A percentile compares a stretch with the other conserved stretches of the same genome.
Conservation (phyloP, 495 filamentous ascomycete species). For the Letharia columbiana region DNA sequence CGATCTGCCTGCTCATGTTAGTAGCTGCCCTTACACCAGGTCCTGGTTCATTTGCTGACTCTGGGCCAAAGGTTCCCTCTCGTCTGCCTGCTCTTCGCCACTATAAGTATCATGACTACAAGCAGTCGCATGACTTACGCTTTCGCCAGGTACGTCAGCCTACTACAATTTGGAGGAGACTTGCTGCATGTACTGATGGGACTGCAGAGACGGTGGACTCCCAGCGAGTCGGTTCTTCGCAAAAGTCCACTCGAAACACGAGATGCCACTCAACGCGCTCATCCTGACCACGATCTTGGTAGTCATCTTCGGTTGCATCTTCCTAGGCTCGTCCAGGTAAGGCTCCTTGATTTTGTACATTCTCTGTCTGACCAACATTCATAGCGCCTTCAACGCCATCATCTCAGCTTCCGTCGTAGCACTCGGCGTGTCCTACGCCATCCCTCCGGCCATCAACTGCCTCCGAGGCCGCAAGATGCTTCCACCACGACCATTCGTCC, state of each 20-base stretch:
- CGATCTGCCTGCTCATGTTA: slow-evolving; percentile 61
- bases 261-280: slow-evolving; percentile 62
- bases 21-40: too few species aligned
- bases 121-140: slow-evolving; percentile 70
- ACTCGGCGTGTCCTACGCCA: slow-evolving; percentile 62
- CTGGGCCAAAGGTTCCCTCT: slow-evolving; percentile 48
- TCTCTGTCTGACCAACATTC: neutral
- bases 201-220: slow-evolving; percentile 54
- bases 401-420: slow-evolving; percentile 62
- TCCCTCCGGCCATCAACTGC: slow-evolving; percentile 61
- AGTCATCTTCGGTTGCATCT: slow-evolving; percentile 63
- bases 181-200: neutral
- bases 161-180: neutral
- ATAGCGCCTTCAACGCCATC: slow-evolving; percentile 51
- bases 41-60: slow-evolving; percentile 22
- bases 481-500: slow-evolving; percentile 51
- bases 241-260: slow-evolving; percentile 51
- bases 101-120: slow-evolving; percentile 66
- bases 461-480: slow-evolving; percentile 56
- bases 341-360: too few species aligned
- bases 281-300: slow-evolving; percentile 55
- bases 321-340: slow-evolving; percentile 54
- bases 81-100: slow-evolving; percentile 62
- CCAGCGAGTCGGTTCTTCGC: slow-evolving; percentile 58
- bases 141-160: slow-evolving; percentile 47